Evolutionary conservation across 2,329 filamentous ascomycete species (phyloP), one percentile per base, ranked within the genome.

Genomic region (Claviceps africana): DNA sequence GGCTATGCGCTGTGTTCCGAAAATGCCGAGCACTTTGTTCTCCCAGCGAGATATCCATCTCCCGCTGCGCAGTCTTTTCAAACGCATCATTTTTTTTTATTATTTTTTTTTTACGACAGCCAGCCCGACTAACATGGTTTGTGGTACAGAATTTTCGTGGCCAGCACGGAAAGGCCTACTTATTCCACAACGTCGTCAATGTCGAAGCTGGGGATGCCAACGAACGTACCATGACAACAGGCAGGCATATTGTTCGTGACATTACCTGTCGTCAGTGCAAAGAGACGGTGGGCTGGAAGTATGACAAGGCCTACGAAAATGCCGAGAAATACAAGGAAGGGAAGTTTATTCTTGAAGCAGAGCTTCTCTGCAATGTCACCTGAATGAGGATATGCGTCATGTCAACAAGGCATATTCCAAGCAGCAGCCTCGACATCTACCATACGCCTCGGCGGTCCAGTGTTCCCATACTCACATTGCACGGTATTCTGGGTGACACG

Each of bases 301-400:
- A 98, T 67, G 93, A 98, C 70, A 95, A 94, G 72, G 93, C 93
- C 1, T 97, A 86, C 67, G 93, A 98, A 72, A 70, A 74, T 35
- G 83, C 78, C 57, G 91, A 98, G 77, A 95, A 95, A 72, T 98
- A 98, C 72, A 98, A 98, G 74, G 93, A 98, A 75, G 90, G 89
- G 52, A 98, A 97, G 72, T 97, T 86, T 67, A 98, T 98, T 55
- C 76, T 98, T 53, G 91, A 97, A 73, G 87, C 86, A 33, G 90
- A 95, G 72, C 71, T 96, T 57, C 75, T 97, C 40, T 91, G 86
- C 68, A 83, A 82, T 59, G 89, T 96, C 55, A 79, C 73, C n/a
- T 55, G 51, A 54, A 31, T 25, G 37, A n/a, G 10, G 7, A n/a
- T 35, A 30, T n/a, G 37, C 25, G 33, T 40, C 17, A 21, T 42